Evolutionary conservation across 306 rosid species (phyloP).

Genomic region (Cicer cuneatum): DNA sequence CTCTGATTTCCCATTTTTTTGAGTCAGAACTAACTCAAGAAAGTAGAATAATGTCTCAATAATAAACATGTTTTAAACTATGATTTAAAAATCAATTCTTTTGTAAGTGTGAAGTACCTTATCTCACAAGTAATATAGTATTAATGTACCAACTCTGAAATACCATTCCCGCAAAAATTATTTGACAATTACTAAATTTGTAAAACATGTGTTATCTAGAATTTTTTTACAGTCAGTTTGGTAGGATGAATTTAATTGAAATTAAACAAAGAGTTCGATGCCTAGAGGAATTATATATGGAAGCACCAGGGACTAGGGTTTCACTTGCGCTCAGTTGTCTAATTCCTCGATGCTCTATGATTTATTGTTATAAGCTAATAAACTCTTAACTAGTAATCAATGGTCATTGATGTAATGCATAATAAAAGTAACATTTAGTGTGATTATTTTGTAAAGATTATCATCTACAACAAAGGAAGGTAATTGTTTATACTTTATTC

Average conservation of each 20-base stretch:
- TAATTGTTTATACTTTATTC: neutral
- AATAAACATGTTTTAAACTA: neutral
- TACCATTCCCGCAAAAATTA: neutral
- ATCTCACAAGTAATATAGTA: neutral
- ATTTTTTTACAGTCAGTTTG: neutral
- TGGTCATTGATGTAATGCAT: neutral
- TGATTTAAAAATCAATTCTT: neutral
- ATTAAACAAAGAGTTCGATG: neutral
- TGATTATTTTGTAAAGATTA: neutral
- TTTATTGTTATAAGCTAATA: neutral
- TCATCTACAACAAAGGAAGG: neutral
- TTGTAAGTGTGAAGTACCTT: neutral
- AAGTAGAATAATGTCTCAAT: conserved; percentile 10
- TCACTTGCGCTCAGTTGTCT: conserved; percentile 24
- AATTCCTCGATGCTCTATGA: neutral
- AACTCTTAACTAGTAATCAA: neutral
- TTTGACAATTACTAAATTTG: neutral
- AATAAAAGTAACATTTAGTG: neutral
- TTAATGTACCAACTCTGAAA: neutral
- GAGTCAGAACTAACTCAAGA: conserved; percentile 23
- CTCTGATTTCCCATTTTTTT: neutral
- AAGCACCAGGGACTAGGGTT: neutral
- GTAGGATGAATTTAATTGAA: neutral
- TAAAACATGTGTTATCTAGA: neutral
- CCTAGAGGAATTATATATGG: neutral